A percentile compares a stretch with the other conserved stretches of the same genome.
Conservation (phyloP, 2,329 filamentous ascomycete genomes). For the Magnaporthiopsis incrustans region DNA sequence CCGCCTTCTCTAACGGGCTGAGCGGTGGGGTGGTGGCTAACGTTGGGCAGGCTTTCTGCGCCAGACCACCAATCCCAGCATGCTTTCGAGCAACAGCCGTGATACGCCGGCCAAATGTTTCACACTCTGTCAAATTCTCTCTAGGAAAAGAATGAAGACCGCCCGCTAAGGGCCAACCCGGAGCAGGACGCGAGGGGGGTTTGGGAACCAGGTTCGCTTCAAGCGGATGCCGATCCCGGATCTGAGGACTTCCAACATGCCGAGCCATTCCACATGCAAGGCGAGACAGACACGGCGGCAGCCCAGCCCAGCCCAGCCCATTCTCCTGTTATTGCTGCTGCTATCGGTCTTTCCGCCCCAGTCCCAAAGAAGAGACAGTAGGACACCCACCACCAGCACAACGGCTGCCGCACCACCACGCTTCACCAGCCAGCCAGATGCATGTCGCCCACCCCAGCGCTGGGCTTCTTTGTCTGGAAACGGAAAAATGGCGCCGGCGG, state of each 20-base stretch:
- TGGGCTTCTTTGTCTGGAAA: neutral
- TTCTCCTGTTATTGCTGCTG: neutral
- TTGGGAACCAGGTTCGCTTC: neutral
- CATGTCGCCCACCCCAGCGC: neutral
- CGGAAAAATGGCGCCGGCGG: neutral
- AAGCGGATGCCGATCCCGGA: neutral
- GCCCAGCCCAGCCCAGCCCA: neutral
- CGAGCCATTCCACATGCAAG: neutral
- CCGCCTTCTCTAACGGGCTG: neutral
- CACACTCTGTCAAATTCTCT: neutral
- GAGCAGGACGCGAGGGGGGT: neutral
- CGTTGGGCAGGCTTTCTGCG: neutral
- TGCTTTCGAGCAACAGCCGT: neutral
- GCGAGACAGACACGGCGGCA: neutral
- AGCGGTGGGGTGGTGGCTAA: neutral
- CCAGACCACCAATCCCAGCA: neutral
- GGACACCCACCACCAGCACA: neutral
- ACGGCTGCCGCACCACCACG: neutral
- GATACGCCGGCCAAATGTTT: neutral
- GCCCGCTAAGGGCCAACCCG: neutral
- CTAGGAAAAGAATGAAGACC: neutral
- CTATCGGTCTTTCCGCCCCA: neutral
- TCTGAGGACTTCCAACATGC: neutral
- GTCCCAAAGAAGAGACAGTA: neutral
- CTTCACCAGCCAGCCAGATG: neutral